Conservation (phyloP, 1,284 basidiomycete species). For the Ceratorhiza oryzae-sativae region DNA sequence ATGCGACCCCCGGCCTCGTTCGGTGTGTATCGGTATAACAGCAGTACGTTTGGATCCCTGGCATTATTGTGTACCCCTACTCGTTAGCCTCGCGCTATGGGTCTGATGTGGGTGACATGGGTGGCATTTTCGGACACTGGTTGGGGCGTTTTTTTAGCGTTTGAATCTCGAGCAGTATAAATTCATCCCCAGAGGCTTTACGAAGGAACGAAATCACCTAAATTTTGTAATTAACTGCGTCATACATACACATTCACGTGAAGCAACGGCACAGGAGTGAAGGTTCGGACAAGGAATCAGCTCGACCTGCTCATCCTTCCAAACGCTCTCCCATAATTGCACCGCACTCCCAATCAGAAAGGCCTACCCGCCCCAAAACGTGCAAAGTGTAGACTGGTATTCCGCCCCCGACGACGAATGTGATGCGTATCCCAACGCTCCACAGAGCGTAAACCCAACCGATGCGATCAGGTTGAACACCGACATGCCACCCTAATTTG, state of each 20-base stretch:
- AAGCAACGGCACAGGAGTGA: conserved; percentile 20
- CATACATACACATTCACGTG: conserved; percentile 13
- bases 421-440: conserved; percentile 48
- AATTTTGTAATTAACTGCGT: too few relatives aligned
- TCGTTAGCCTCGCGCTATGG: too few relatives aligned
- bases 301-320: background rate
- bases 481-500: conserved; percentile 45
- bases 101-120: too few relatives aligned
- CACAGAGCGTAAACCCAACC: conserved; percentile 62
- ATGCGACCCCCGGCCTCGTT: background rate
- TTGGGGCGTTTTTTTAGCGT: too few relatives aligned
- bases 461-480: conserved; percentile 66
- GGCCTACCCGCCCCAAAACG: conserved; percentile 68
- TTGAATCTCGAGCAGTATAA: too few relatives aligned
- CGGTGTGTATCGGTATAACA: background rate
- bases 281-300: too few relatives aligned
- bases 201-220: too few relatives aligned
- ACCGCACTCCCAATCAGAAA: conserved; percentile 64
- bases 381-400: conserved; percentile 62
- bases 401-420: conserved; percentile 47
- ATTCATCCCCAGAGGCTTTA: too few relatives aligned
- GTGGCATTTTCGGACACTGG: too few relatives aligned
- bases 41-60: too few relatives aligned
- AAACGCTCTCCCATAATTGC: conserved; percentile 56
- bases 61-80: too few relatives aligned